A percentile compares a stretch with the other conserved stretches of the same genome.
Evolutionary conservation across 2,329 filamentous ascomycete genomes (phyloP).

Genomic region (Cryphonectria japonica): DNA sequence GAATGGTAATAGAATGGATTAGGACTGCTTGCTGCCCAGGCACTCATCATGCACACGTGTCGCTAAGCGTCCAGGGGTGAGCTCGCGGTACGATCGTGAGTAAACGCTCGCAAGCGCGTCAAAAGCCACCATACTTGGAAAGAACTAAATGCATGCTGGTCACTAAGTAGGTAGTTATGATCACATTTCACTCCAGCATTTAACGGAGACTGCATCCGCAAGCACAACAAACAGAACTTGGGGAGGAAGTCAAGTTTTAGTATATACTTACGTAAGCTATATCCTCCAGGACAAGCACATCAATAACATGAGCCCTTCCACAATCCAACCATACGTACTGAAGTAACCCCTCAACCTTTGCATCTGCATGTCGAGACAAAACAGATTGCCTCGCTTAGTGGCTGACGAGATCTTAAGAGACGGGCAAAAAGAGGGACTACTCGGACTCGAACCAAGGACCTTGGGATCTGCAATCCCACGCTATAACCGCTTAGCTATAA

Average conservation of each 20-base stretch:
- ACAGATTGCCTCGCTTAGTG: not conserved
- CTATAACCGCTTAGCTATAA: slow-evolving; percentile 17
- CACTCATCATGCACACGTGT: not conserved
- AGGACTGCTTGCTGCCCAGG: not conserved
- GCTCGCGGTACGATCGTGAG: too few relatives aligned
- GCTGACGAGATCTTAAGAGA: not conserved
- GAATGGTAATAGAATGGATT: too few relatives aligned
- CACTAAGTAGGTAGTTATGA: too few relatives aligned
- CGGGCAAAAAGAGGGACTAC: not conserved
- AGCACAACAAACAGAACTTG: too few relatives aligned
- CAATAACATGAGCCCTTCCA: not conserved
- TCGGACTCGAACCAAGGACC: slow-evolving; percentile 17
- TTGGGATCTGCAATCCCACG: slow-evolving; percentile 21
- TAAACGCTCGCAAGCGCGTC: not conserved
- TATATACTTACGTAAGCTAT: not conserved
- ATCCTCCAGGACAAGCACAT: not conserved
- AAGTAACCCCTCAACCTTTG: not conserved
- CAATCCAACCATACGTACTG: not conserved
- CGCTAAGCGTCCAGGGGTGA: not conserved
- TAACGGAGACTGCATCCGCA: too few relatives aligned
- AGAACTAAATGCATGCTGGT: not conserved
- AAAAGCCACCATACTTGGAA: not conserved
- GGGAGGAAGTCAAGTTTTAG: not conserved
- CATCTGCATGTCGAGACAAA: not conserved
- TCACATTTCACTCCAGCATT: too few relatives aligned